Percentiles rank a stretch among this genome's conserved stretches.
phyloP scores from a whole-genome alignment of 2,329 filamentous ascomycete species.

The Colletotrichum sp. region DNA sequence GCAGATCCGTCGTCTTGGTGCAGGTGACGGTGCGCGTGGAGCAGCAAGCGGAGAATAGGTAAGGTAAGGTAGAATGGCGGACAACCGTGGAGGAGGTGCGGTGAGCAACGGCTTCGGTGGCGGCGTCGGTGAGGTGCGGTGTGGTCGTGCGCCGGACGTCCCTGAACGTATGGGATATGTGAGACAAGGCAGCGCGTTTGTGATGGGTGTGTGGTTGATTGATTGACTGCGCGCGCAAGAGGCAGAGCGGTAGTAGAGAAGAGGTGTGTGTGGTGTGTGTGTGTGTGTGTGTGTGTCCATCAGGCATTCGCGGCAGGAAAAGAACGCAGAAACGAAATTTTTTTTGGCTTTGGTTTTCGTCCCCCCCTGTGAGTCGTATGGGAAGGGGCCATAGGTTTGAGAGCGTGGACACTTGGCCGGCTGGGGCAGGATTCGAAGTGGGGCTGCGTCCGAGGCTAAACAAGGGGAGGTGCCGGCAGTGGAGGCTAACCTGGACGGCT shows the following conservation, averaged over 20 bases:
- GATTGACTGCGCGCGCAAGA: neutral
- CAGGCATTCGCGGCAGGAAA: neutral
- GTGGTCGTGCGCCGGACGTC: neutral
- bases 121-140: neutral
- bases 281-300: conserved; percentile 4
- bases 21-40: conserved; percentile 13
- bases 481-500: neutral
- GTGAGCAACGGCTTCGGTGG: neutral
- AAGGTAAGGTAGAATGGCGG: neutral
- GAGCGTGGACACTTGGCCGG: neutral
- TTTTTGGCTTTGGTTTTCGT: neutral
- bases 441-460: conserved; percentile 3
- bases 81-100: neutral
- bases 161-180: neutral
- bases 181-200: neutral
- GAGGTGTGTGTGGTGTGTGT: neutral
- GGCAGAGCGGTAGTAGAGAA: neutral
- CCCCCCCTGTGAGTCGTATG: neutral
- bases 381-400: neutral
- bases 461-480: neutral
- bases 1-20: neutral
- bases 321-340: conserved; percentile 9
- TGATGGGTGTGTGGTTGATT: neutral
- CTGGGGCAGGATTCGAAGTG: neutral
- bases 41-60: conserved; percentile 8